phyloP scores from a whole-genome alignment of 306 rosid species.

The Trifolium fragiferum region DNA sequence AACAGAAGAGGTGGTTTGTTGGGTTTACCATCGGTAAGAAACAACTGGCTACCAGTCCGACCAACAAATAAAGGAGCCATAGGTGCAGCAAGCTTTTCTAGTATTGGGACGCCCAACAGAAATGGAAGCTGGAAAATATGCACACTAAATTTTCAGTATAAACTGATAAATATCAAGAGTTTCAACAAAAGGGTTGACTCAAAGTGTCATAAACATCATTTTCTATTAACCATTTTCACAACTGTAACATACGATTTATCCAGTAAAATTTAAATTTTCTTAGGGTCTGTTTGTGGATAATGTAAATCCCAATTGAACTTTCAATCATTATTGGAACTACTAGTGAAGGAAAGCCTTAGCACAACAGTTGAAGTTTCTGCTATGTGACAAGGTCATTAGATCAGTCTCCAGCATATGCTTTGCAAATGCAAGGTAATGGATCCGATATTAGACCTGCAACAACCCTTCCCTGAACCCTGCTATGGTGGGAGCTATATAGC shows the following conservation, averaged over 20 bases:
- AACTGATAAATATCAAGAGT: slow-evolving; percentile 32
- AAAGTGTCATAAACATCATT: slow-evolving; percentile 5
- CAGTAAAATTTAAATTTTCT: slow-evolving; percentile 13
- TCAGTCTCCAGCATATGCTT: not conserved
- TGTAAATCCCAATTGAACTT: slow-evolving; percentile 13
- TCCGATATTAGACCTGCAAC: not conserved
- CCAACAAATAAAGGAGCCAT: slow-evolving; percentile 87
- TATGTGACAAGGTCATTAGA: not conserved
- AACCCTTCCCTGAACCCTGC: too few species aligned
- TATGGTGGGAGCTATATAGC: too few species aligned
- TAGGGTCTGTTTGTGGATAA: slow-evolving; percentile 24
- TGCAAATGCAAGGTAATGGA: slow-evolving; percentile 5
- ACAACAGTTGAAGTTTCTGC: slow-evolving; percentile 5
- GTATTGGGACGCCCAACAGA: slow-evolving; percentile 78
- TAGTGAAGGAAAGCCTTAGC: slow-evolving; percentile 7
- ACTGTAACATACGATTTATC: slow-evolving; percentile 15
- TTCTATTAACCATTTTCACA: slow-evolving; percentile 7
- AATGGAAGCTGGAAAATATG: slow-evolving; percentile 81
- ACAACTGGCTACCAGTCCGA: slow-evolving; percentile 91
- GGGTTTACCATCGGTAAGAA: slow-evolving; percentile 91
- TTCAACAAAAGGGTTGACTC: slow-evolving; percentile 22
- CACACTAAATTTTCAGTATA: slow-evolving; percentile 25
- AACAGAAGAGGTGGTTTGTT: slow-evolving; percentile 87
- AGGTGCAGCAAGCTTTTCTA: slow-evolving; percentile 85
- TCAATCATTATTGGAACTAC: not conserved